Evolutionary conservation across 2,329 filamentous ascomycete genomes (phyloP), one percentile per base, ranked within the genome.

Genomic region (Leptographium lundbergii): DNA sequence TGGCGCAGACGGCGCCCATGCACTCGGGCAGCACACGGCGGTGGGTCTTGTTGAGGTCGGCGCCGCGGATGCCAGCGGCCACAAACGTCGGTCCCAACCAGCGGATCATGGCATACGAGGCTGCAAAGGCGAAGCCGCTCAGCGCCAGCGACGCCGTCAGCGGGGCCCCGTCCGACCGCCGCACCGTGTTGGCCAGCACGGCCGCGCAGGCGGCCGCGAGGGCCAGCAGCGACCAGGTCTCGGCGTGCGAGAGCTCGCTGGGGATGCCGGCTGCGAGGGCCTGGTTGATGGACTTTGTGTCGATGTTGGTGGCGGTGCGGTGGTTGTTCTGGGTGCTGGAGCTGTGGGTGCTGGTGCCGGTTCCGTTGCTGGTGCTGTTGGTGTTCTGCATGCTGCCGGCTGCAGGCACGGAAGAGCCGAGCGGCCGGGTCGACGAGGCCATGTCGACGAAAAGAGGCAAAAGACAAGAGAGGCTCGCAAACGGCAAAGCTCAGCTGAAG

Each of bases 41-140:
- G 66, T 84, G 69, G 52, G 70, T 65, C 70, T 79, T 99, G 69
- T 87, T 86, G 78, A 96, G 79, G 71, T 99, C 94, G 67, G 82
- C 88, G 59, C 94, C 94, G 70, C 91, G 94, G 69, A 96, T 81
- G 19, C 92, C 94, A 45, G 89, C 89, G 65, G 82, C 85, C 70
- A 96, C 86, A 71, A 99, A 97, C 1, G 88, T 86, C 59, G 89
- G 85, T 1, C 92, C 92, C 6, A 96, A 86, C 92, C 92, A 97
- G 76, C 88, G 80, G 72, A 97, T 92, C 75, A 96, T 82, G 67
- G 88, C 84, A 72, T 89, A 97, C 61, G 85, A 85, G 54, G 87
- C 83, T 4, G 86, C 79, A 70, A 96, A 99, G 42, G 89, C 91
- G 64, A 96, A 77, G 25, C 87, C 82, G 67, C 89, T 94, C 66